Percentiles rank a stretch among this genome's conserved stretches.
phyloP scores from a whole-genome alignment of 352 stramenopile genomes.

The Globisporangium paroecandrum region DNA sequence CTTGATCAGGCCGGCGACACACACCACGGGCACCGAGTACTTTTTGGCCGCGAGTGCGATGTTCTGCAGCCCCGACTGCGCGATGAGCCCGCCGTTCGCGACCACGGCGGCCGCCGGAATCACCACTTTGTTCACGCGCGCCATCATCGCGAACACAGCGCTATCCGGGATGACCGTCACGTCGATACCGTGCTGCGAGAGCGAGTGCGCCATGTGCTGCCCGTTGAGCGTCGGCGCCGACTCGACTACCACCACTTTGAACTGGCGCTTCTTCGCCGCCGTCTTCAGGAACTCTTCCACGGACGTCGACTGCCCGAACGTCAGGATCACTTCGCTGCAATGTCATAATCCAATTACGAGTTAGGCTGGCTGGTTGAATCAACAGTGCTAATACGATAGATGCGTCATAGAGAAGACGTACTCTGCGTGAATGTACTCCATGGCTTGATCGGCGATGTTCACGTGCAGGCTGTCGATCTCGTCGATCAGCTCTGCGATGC shows the following conservation, averaged over 20 bases:
- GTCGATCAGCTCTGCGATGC: conserved; percentile 91
- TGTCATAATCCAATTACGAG: background rate
- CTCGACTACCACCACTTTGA: conserved; percentile 95
- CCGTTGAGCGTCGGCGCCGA: conserved; percentile 91
- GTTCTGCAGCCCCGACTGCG: conserved; percentile 93
- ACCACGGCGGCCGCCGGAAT: conserved; percentile 95
- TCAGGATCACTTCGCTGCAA: conserved; percentile 92
- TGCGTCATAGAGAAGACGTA: conserved; percentile 29
- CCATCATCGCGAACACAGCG: conserved; percentile 97
- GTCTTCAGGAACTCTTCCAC: conserved; percentile 90
- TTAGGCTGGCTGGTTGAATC: background rate
- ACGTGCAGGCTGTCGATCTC: conserved; percentile 95
- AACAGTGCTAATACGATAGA: background rate
- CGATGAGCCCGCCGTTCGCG: conserved; percentile 96
- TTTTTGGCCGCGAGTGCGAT: conserved; percentile 95
- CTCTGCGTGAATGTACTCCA: conserved; percentile 96
- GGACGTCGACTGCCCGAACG: conserved; percentile 91
- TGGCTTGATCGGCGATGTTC: conserved; percentile 95
- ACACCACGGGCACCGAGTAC: conserved; percentile 97
- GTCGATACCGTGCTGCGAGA: conserved; percentile 90
- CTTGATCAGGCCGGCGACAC: conserved; percentile 96
- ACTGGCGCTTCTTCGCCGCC: conserved; percentile 90
- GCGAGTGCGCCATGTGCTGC: conserved; percentile 83
- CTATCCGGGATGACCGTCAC: conserved; percentile 96
- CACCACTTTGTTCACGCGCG: conserved; percentile 97